A percentile compares a stretch with the other conserved stretches of the same genome.
phyloP scores from a whole-genome alignment of 306 rosid species.

The Medicago ruthenica region DNA sequence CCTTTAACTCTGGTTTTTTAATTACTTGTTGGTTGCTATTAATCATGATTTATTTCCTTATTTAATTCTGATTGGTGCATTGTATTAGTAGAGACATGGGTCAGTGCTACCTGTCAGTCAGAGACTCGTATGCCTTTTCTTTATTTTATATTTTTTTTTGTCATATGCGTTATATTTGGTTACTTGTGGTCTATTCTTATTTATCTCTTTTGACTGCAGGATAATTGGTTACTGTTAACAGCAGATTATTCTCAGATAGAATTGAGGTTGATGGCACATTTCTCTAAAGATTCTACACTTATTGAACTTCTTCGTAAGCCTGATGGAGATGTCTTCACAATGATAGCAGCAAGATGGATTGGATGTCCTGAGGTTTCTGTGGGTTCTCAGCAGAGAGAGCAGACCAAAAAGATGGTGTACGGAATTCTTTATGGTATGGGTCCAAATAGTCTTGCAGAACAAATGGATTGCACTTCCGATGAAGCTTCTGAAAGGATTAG shows the following conservation, averaged over 20 bases:
- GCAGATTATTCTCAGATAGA: slow-evolving; percentile 99
- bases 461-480: slow-evolving; percentile 72
- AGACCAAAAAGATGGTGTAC: slow-evolving; percentile 88
- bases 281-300: slow-evolving; percentile 80
- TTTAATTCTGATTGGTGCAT: background rate
- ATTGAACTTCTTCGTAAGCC: slow-evolving; percentile 77
- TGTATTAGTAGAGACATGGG: background rate
- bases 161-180: slow-evolving; percentile 1
- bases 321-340: slow-evolving; percentile 78
- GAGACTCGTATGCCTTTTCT: background rate
- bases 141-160: background rate
- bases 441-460: slow-evolving; percentile 83
- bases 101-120: slow-evolving; percentile 3
- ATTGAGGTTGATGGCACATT: slow-evolving; percentile 96
- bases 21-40: slow-evolving; percentile 25
- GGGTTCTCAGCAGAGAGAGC: slow-evolving; percentile 73
- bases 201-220: slow-evolving; percentile 55
- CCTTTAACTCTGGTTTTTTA: slow-evolving; percentile 35
- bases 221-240: slow-evolving; percentile 84
- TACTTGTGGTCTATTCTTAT: slow-evolving; percentile 38
- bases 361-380: slow-evolving; percentile 74
- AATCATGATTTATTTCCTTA: slow-evolving; percentile 12
- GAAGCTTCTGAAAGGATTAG: slow-evolving; percentile 85
- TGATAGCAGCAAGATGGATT: slow-evolving; percentile 95
- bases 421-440: slow-evolving; percentile 99